Conservation (phyloP, 495 filamentous ascomycete genomes). For the Neurospora tetraspora region DNA sequence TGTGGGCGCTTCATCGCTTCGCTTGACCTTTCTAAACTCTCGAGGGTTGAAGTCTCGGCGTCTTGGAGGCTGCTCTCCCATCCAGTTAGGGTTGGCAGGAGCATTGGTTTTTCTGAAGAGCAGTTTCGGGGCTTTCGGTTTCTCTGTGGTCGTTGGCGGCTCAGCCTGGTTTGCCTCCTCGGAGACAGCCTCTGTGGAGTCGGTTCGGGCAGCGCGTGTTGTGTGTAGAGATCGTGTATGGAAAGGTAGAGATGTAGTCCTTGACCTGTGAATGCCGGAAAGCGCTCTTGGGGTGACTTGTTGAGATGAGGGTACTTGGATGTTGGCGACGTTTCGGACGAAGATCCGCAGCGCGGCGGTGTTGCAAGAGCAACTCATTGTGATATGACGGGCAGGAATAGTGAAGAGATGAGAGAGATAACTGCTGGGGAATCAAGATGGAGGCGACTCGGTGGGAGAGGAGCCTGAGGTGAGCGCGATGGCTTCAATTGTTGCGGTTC, state of each 20-base stretch:
- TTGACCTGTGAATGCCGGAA: background rate
- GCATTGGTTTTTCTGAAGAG: background rate
- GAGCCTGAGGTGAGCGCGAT: background rate
- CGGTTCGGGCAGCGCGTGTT: background rate
- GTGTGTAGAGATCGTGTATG: background rate
- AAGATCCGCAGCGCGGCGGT: slow-evolving; percentile 38
- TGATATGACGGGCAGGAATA: too few relatives aligned
- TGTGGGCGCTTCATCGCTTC: background rate
- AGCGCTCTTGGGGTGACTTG: slow-evolving; percentile 2
- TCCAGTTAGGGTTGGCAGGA: background rate
- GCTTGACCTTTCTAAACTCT: background rate
- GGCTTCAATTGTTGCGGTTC: background rate
- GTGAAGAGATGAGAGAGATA: background rate
- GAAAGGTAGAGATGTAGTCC: background rate
- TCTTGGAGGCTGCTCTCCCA: background rate
- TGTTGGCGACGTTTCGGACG: slow-evolving; percentile 35
- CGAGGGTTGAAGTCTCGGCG: background rate
- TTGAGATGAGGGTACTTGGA: slow-evolving; percentile 22
- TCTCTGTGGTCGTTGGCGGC: background rate
- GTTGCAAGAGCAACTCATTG: slow-evolving; percentile 41
- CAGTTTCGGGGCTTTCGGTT: background rate
- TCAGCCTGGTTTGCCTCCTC: background rate
- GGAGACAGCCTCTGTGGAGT: background rate
- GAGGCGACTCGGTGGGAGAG: background rate
- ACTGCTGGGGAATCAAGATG: background rate